Evolutionary conservation across 2,329 filamentous ascomycete genomes (phyloP), one percentile per base, ranked within the genome.

Genomic region (Chalaropsis thielavioides): DNA sequence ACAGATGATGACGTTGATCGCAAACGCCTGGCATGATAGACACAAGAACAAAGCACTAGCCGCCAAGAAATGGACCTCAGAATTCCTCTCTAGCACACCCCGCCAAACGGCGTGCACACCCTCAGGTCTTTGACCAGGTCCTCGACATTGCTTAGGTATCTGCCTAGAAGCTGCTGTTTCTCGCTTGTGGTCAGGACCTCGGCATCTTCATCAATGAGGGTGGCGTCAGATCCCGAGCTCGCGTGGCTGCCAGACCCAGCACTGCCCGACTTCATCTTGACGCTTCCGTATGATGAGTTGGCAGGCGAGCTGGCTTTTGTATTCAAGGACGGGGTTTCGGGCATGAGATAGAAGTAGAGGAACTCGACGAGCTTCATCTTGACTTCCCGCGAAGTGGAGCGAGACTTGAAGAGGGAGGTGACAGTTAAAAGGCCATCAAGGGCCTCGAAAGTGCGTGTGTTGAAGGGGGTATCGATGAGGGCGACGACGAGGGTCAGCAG

Each of bases 271-370:
- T 58, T 58, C 8, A 58, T 58, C 4, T 24, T 58, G 24, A 58
- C 17, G 19, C 54, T 58, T 35, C 54, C 54, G 10, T 58, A 58
- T 31, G 54, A 17, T n/a, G 54, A 58, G 54, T 27, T 31, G 54
- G 13, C 4, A 8, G 27, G 27, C 4, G 54, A 58, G 17, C 35
- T 38, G 35, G 24, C 76, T 4, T 82, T 80, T 68, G 81, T 80
- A 22, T 82, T 80, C 68, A 81, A 80, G 22, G 81, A 77, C 56
- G 81, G 85, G 0, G 83, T 84, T 76, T 99, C 94, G 62, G 92
- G 92, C 87, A 97, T 96, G 70, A 99, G 86, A 75, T 97, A 99
- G 76, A 97, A 97, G 79, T 97, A 97, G 62, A 99, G 78, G 73
- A 97, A 97, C 75, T 97, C 94, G 70, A 96, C 87, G n/a, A 95